Conservation (phyloP, 1,284 basidiomycete species). For the Trichosporon sp. region DNA sequence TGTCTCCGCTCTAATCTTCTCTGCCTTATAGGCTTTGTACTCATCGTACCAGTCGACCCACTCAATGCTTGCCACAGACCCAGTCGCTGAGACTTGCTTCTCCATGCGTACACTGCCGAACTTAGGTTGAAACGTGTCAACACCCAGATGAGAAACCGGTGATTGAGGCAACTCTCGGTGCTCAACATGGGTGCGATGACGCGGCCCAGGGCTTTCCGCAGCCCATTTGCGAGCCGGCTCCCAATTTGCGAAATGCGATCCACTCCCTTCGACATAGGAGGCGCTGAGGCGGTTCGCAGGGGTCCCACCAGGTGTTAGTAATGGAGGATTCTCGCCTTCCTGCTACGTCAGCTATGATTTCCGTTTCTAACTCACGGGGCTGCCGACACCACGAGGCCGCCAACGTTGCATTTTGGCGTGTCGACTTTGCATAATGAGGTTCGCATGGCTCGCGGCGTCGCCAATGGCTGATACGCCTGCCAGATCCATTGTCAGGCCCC, state of each 20-base stretch:
- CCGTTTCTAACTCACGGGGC: constrained; percentile 27
- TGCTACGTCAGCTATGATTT: background rate
- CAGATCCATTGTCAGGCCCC: too few relatives aligned
- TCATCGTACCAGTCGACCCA: constrained; percentile 66
- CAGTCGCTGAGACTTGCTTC: constrained; percentile 42
- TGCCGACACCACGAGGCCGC: constrained; percentile 44
- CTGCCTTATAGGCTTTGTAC: constrained; percentile 62
- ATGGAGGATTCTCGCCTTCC: constrained; percentile 2
- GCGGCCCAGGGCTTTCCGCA: background rate
- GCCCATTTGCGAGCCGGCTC: background rate
- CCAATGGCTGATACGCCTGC: constrained; percentile 48
- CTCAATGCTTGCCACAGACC: constrained; percentile 58
- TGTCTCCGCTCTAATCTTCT: constrained; percentile 59
- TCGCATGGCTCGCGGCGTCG: constrained; percentile 60
- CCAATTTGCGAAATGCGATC: background rate
- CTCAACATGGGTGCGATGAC: background rate
- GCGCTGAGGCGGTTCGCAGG: constrained; percentile 25
- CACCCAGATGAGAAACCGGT: background rate
- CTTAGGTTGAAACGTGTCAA: background rate
- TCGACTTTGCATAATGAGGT: constrained; percentile 62
- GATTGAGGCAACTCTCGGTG: constrained; percentile 11
- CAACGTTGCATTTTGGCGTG: constrained; percentile 63
- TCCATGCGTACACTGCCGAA: constrained; percentile 37
- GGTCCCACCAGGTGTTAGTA: background rate
- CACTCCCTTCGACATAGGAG: constrained; percentile 23